Evolutionary conservation across 257 asterid genomes (phyloP).

Genomic region (Euphrasia confusa): DNA sequence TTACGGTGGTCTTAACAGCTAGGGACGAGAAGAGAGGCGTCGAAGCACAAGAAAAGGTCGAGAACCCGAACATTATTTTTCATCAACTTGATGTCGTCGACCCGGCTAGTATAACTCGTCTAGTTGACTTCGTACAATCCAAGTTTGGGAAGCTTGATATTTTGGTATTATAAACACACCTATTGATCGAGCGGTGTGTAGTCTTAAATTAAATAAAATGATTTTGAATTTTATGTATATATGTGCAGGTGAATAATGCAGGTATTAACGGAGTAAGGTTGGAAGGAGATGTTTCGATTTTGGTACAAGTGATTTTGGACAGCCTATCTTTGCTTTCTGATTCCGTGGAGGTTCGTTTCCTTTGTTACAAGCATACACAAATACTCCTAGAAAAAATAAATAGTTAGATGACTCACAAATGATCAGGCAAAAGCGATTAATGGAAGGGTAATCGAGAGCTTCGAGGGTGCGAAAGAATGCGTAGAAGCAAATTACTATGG

Average conservation of each 20-base stretch:
- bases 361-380: not conserved
- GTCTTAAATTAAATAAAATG: not conserved
- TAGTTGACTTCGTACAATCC: not conserved
- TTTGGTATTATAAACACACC: not conserved
- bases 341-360: slow-evolving; percentile 1
- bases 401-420: not conserved
- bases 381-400: no score
- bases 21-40: no score
- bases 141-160: not conserved
- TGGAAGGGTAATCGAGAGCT: slow-evolving; percentile 26
- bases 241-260: slow-evolving; percentile 51
- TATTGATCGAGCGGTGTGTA: no score
- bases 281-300: slow-evolving; percentile 23
- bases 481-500: slow-evolving; percentile 29
- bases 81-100: no score
- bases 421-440: slow-evolving; percentile 18
- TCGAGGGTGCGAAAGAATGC: slow-evolving; percentile 34
- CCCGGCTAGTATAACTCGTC: no score
- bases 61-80: no score
- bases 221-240: not conserved
- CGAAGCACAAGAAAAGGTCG: no score
- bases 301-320: slow-evolving; percentile 16
- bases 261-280: slow-evolving; percentile 30
- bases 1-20: no score
- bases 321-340: not conserved